Evolutionary conservation across 345 rosid genomes (phyloP).

Genomic region (Eutrema heterophyllum): DNA sequence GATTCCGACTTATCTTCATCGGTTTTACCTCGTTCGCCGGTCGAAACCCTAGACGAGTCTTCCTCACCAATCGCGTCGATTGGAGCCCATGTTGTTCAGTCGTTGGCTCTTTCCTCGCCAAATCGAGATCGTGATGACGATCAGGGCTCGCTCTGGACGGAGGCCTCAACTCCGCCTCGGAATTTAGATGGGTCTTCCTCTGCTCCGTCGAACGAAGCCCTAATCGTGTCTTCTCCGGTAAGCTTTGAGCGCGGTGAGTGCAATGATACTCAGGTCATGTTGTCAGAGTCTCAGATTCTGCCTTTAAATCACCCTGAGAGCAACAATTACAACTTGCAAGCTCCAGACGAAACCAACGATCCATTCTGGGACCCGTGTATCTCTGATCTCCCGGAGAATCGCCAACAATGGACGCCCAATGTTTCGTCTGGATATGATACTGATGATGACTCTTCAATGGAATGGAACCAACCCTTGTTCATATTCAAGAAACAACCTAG

Average conservation of each 20-base stretch:
- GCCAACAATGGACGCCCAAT: background rate
- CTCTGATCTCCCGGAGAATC: background rate
- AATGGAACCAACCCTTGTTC: background rate
- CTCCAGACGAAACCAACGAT: background rate
- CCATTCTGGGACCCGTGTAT: background rate
- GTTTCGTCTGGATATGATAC: background rate
- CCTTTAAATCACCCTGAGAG: background rate
- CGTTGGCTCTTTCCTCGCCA: conserved; percentile 20
- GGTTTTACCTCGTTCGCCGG: background rate
- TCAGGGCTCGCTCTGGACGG: background rate
- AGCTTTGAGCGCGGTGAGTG: background rate
- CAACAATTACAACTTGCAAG: background rate
- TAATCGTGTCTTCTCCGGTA: background rate
- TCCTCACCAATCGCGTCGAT: background rate
- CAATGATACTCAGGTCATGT: background rate
- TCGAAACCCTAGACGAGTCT: conserved; percentile 20
- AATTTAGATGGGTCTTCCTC: background rate
- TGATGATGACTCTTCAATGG: background rate
- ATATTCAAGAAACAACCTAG: background rate
- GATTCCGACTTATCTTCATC: background rate
- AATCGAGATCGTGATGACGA: background rate
- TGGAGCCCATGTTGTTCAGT: background rate
- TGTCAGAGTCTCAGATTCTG: background rate
- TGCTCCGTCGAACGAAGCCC: conserved; percentile 1
- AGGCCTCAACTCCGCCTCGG: background rate